Conservation (phyloP, 108 stramenopile species). For the Fragilaria crotonensis region DNA sequence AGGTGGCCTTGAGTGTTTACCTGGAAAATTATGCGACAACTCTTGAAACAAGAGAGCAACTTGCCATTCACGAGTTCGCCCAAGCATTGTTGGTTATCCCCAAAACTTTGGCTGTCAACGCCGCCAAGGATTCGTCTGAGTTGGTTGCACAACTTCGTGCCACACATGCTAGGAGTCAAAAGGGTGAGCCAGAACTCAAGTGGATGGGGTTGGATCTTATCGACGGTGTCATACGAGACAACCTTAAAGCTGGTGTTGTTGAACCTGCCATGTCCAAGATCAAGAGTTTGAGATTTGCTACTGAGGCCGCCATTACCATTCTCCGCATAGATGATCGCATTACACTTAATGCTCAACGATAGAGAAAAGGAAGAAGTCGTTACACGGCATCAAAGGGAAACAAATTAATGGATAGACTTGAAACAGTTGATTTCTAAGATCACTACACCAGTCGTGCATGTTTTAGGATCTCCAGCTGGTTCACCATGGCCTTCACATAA, state of each 20-base stretch:
- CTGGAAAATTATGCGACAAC: constrained; percentile 93
- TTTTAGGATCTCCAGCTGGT: not conserved
- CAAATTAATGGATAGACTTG: too few species aligned
- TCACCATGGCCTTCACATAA: not conserved
- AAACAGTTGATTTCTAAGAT: too few species aligned
- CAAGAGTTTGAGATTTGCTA: constrained; percentile 97
- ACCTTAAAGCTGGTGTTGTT: constrained; percentile 93
- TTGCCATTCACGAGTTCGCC: constrained; percentile 97
- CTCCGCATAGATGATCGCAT: constrained; percentile 96
- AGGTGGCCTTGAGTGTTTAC: constrained; percentile 91
- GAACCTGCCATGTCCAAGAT: constrained; percentile 99
- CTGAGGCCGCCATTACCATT: constrained; percentile 99
- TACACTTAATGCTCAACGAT: constrained; percentile 26
- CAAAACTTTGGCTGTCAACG: constrained; percentile 95
- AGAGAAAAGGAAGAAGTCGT: not conserved
- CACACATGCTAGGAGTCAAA: constrained; percentile 80
- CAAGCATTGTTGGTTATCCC: constrained; percentile 99
- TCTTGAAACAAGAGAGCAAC: constrained; percentile 92
- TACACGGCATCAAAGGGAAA: not conserved
- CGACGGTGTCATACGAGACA: constrained; percentile 84
- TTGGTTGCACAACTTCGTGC: constrained; percentile 92
- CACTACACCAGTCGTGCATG: too few species aligned
- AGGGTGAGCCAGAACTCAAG: constrained; percentile 48
- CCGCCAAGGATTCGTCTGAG: constrained; percentile 98
- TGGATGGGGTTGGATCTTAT: constrained; percentile 88